Evolutionary conservation across 768 basidiomycete genomes (phyloP).

Genomic region (Pleurotus citrinopileatus): DNA sequence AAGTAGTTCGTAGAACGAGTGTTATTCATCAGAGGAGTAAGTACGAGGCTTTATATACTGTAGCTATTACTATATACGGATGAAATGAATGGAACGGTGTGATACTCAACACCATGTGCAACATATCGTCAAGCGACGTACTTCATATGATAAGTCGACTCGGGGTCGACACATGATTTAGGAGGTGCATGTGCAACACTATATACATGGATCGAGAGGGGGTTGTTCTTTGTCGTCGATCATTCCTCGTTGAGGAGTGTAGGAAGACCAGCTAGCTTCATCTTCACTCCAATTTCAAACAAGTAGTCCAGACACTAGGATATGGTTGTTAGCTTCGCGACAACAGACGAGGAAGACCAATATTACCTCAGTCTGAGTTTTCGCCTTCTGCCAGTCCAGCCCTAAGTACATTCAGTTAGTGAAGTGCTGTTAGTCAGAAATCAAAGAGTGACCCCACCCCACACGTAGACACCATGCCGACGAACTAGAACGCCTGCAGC

Average conservation of each 20-base stretch:
- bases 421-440: slow-evolving; percentile 10
- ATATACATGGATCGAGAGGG: no score
- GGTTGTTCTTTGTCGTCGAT: no score
- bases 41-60: no score
- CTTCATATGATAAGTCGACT: no score
- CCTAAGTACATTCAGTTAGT: slow-evolving; percentile 29
- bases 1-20: no score
- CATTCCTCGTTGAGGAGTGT: slow-evolving; percentile 34
- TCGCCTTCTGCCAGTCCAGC: slow-evolving; percentile 82
- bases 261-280: slow-evolving; percentile 62
- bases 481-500: slow-evolving; percentile 77
- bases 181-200: no score
- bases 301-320: slow-evolving; percentile 83
- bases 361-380: slow-evolving; percentile 78
- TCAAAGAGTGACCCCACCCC: slow-evolving; percentile 51
- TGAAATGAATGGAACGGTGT: no score
- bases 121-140: no score
- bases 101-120: no score
- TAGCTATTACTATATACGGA: no score
- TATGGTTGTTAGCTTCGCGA: slow-evolving; percentile 11
- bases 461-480: slow-evolving; percentile 81
- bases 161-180: no score
- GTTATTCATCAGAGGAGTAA: no score
- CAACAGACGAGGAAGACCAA: slow-evolving; percentile 1
- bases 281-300: slow-evolving; percentile 84